Evolutionary conservation across 2,329 filamentous ascomycete species (phyloP), one percentile per base, ranked within the genome.

Genomic region (Aspergillus sp.): DNA sequence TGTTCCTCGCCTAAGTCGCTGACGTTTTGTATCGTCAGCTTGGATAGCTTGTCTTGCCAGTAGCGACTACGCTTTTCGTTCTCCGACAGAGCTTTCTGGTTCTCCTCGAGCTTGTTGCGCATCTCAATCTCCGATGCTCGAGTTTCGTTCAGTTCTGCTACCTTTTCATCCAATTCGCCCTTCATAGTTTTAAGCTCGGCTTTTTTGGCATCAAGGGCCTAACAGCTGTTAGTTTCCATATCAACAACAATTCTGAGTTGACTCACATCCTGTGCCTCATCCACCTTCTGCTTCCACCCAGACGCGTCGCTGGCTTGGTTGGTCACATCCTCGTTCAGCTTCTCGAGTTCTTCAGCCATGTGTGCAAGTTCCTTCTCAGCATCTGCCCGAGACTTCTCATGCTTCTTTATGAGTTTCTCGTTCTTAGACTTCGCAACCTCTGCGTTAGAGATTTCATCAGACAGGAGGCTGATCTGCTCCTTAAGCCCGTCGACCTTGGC

Each of bases 41-140:
- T 98, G 52, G 83, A 82, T 8, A 96, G 81, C 78, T 98, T 97
- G 59, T 96, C 91, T 55, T 92, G 81, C 92, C 93, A 98, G 78
- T 96, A 91, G 39, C 82, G 84, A 41, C 90, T 83, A 59, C 90
- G 87, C 76, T 90, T 93, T 73, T 96, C 87, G 74, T 96, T 96
- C 70, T 98, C 93, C 0, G 79, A 76, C 14, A 98, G 83, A 9
- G 88, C 85, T 77, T 99, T 99, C 64, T 96, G 90, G 73, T 93
- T 95, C 71, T 98, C 93, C 70, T 98, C 95, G 1, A 99, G 87
- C 78, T 96, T 96, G 77, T 98, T 98, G 62, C 90, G 90, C 92
- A 98, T 97, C 76, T 99, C 95, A 60, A 99, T 97, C 74, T 99
- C 95, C 3, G 89, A 81, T 0, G 91, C 93, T 9, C 93, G 86